Conservation (phyloP, 441 rosid genomes). For the Populus hybrid region DNA sequence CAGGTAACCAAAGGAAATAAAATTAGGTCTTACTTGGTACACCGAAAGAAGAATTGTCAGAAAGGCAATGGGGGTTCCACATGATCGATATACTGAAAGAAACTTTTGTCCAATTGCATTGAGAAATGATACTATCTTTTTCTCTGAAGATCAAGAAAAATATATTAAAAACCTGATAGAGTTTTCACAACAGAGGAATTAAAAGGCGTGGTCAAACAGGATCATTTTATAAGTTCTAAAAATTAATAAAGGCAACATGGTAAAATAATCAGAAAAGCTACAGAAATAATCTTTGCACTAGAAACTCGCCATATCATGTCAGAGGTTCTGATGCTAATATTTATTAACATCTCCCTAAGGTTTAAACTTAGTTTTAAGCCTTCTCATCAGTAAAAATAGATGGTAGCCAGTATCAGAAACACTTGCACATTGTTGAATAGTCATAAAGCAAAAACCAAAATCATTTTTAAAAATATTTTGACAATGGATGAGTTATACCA, state of each 20-base stretch:
- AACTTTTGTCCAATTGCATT: conserved; percentile 79
- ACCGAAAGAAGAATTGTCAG: conserved; percentile 87
- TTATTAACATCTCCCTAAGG: background rate
- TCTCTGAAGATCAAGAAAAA: conserved; percentile 53
- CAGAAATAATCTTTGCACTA: background rate
- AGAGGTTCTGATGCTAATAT: background rate
- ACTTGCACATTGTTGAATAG: background rate
- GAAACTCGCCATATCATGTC: background rate
- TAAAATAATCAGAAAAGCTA: background rate
- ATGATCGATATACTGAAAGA: conserved; percentile 79
- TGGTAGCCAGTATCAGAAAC: background rate
- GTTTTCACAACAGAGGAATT: background rate
- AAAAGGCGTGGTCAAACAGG: background rate
- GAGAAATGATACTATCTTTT: conserved; percentile 73
- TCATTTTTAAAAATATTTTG: conserved; percentile 11
- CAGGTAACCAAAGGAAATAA: conserved; percentile 80
- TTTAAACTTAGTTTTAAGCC: background rate
- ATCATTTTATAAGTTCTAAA: conserved; percentile 2
- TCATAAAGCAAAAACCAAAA: conserved; percentile 15
- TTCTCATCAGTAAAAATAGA: background rate
- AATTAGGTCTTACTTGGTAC: conserved; percentile 79
- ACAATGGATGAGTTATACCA: conserved; percentile 52
- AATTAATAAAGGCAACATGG: background rate
- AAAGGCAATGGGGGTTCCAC: conserved; percentile 92
- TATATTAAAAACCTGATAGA: background rate